phyloP scores from a whole-genome alignment of 441 rosid species.

The Pelargonium cotyledonis region DNA sequence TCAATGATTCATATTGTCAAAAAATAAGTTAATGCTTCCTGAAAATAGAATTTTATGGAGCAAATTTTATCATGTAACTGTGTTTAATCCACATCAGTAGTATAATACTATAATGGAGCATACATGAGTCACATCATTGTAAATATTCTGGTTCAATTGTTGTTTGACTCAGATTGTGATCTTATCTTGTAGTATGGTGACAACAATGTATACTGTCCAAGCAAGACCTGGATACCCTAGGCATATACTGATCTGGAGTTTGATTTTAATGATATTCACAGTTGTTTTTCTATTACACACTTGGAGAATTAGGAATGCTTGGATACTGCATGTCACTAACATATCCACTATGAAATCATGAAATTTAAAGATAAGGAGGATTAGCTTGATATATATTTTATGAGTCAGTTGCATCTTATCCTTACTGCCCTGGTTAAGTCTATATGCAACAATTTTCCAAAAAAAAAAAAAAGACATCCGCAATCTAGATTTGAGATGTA shows the following conservation, averaged over 20 bases:
- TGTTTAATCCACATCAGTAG: neutral
- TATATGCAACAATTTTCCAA: no score
- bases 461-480: no score
- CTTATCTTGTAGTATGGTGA: neutral
- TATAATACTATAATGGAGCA: neutral
- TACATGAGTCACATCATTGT: slow-evolving; percentile 3
- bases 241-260: neutral
- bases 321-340: no score
- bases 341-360: no score
- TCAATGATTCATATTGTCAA: neutral
- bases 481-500: no score
- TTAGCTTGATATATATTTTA: no score
- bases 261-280: no score
- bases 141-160: neutral
- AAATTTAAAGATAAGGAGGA: no score
- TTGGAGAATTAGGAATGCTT: no score
- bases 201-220: neutral
- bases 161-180: slow-evolving; percentile 5
- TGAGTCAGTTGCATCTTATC: no score
- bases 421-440: no score
- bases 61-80: neutral
- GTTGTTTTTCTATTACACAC: no score
- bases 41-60: neutral
- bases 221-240: neutral
- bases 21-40: neutral